phyloP scores from a whole-genome alignment of 257 asterid genomes.

The Misopates orontium region DNA sequence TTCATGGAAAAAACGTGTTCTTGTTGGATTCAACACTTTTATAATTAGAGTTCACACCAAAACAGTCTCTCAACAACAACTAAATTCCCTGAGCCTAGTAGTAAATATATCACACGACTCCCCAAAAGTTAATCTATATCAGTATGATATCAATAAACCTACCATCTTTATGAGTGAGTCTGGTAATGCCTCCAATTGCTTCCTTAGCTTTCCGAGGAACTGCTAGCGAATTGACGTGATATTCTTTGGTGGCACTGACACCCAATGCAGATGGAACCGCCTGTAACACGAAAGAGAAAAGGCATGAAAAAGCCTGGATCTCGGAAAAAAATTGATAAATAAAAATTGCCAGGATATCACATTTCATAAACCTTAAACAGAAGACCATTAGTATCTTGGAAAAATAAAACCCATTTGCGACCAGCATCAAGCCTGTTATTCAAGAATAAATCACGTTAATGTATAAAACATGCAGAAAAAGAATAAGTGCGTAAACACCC shows the following conservation, averaged over 20 bases:
- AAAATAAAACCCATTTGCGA: slow-evolving; percentile 89
- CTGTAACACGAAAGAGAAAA: slow-evolving; percentile 39
- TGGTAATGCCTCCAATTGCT: slow-evolving; percentile 97
- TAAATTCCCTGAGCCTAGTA: not conserved
- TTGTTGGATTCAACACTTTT: too few relatives aligned
- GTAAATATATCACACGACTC: not conserved
- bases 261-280: slow-evolving; percentile 95
- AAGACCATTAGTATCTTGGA: slow-evolving; percentile 98
- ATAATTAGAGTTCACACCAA: too few relatives aligned
- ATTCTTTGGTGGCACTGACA: slow-evolving; percentile 77
- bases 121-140: slow-evolving; percentile 9
- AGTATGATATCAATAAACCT: slow-evolving; percentile 15
- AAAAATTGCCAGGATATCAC: slow-evolving; percentile 7
- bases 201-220: slow-evolving; percentile 99
- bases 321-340: not conserved
- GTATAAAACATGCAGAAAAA: too few relatives aligned
- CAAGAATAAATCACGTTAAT: slow-evolving; percentile 20
- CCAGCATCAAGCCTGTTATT: slow-evolving; percentile 75
- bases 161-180: slow-evolving; percentile 93
- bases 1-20: too few relatives aligned
- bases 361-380: slow-evolving; percentile 75
- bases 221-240: slow-evolving; percentile 96
- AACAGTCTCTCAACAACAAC: too few relatives aligned
- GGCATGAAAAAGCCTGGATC: slow-evolving; percentile 8
- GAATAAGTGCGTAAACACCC: too few relatives aligned